These are phyloP conservation scores for Glutinoglossum americanum DNA, from an alignment of 495 filamentous ascomycete species.

Conservation along the genomic window DNA sequence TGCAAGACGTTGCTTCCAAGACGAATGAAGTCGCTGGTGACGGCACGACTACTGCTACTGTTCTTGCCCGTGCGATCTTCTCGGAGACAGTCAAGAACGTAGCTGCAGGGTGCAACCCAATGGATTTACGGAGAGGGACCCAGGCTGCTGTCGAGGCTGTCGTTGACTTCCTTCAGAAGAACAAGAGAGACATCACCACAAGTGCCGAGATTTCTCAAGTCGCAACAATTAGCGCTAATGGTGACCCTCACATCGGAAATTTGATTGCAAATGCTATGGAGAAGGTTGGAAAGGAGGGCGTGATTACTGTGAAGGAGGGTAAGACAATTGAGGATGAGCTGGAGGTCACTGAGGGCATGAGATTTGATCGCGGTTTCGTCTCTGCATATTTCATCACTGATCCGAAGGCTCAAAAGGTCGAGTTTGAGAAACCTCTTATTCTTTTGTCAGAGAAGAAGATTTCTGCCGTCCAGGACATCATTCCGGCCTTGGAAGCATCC, in stretches of 20 bases:
- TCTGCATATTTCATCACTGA: constrained; percentile 99
- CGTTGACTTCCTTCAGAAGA: constrained; percentile 75
- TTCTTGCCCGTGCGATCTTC: constrained; percentile 95
- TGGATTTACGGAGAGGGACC: constrained; percentile 92
- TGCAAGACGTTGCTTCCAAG: constrained; percentile 97
- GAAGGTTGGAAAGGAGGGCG: constrained; percentile 98
- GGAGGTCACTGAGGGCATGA: constrained; percentile 98
- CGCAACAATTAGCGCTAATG: constrained; percentile 93
- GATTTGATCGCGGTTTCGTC: constrained; percentile 94
- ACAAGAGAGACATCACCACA: constrained; percentile 94
- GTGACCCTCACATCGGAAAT: constrained; percentile 85
- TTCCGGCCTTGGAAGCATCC: constrained; percentile 90
- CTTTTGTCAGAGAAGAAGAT: constrained; percentile 99
- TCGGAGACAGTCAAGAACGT: constrained; percentile 99
- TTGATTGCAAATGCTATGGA: constrained; percentile 97
- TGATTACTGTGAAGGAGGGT: constrained; percentile 98
- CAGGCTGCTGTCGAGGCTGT: constrained; percentile 91
- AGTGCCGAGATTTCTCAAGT: constrained; percentile 95
- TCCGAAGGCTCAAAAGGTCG: constrained; percentile 91
- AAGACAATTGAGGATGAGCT: constrained; percentile 97
- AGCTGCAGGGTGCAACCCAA: constrained; percentile 96
- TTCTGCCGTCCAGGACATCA: constrained; percentile 92
- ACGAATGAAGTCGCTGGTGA: constrained; percentile 98
- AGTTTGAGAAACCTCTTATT: constrained; percentile 98
- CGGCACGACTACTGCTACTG: constrained; percentile 92